These are phyloP conservation scores for Ophiostoma sp. DNA, from an alignment of 2,329 filamentous ascomycete species.

Conservation along the genomic window DNA sequence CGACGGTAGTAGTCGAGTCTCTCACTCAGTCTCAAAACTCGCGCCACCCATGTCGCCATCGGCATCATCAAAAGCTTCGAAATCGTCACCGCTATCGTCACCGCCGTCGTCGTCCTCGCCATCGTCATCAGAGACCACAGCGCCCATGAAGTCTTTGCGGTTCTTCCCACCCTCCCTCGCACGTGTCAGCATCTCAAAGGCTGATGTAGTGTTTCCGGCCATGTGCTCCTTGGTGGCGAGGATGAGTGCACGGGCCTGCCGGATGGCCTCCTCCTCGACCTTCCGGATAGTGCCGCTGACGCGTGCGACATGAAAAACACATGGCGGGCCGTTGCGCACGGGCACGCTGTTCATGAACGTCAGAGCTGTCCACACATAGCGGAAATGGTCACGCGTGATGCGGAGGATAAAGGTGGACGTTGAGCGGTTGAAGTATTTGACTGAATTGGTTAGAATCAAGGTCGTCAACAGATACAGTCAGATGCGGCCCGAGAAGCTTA, in stretches of 20 bases:
- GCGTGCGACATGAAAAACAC: slow-evolving; percentile 76
- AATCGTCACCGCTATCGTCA: slow-evolving; percentile 23
- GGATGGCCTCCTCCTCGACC: slow-evolving; percentile 82
- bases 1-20: neutral
- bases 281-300: slow-evolving; percentile 93
- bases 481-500: slow-evolving; percentile 35
- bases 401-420: slow-evolving; percentile 91
- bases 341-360: slow-evolving; percentile 71
- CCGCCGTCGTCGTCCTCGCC: slow-evolving; percentile 44
- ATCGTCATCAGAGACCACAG: slow-evolving; percentile 43
- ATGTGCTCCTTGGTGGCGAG: slow-evolving; percentile 55
- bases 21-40: slow-evolving; percentile 12
- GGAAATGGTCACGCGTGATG: slow-evolving; percentile 74
- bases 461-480: neutral
- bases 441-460: slow-evolving; percentile 38
- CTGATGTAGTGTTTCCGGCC: slow-evolving; percentile 34
- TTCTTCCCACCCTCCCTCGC: slow-evolving; percentile 26
- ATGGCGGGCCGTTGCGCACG: slow-evolving; percentile 53
- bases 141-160: slow-evolving; percentile 37
- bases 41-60: slow-evolving; percentile 38
- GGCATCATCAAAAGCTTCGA: slow-evolving; percentile 11
- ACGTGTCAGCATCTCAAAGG: slow-evolving; percentile 32
- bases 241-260: slow-evolving; percentile 66
- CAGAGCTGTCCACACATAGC: slow-evolving; percentile 83
- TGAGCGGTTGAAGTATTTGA: slow-evolving; percentile 88